Conservation (phyloP, 1,284 basidiomycete species). For the Flammula alnicola region DNA sequence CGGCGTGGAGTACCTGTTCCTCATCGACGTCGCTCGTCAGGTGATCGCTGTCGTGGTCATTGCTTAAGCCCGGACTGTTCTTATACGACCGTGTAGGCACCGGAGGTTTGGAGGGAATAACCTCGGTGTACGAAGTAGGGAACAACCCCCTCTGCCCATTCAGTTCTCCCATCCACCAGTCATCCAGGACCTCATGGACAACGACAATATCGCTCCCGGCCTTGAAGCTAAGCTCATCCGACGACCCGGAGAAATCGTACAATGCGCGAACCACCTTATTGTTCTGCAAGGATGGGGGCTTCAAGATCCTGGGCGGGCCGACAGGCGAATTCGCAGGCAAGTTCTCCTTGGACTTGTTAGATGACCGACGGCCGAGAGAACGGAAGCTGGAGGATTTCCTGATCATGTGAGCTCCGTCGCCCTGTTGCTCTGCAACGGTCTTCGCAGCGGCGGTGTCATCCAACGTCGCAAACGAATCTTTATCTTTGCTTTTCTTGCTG, state of each 20-base stretch:
- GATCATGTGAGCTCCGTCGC: slow-evolving; percentile 28
- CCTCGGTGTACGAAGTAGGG: slow-evolving; percentile 74
- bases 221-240: slow-evolving; percentile 78
- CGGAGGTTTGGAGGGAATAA: slow-evolving; percentile 32
- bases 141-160: slow-evolving; percentile 75
- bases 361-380: slow-evolving; percentile 39
- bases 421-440: slow-evolving; percentile 13
- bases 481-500: slow-evolving; percentile 69
- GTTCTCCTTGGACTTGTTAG: slow-evolving; percentile 43
- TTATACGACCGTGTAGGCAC: slow-evolving; percentile 28
- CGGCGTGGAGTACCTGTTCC: slow-evolving; percentile 42
- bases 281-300: slow-evolving; percentile 49
- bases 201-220: slow-evolving; percentile 77
- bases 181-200: slow-evolving; percentile 76
- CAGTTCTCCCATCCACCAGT: slow-evolving; percentile 86
- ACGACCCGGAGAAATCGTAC: slow-evolving; percentile 72
- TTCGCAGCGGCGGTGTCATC: slow-evolving; percentile 49
- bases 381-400: slow-evolving; percentile 34
- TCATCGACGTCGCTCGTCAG: slow-evolving; percentile 44
- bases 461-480: slow-evolving; percentile 63
- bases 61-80: slow-evolving; percentile 1
- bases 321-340: slow-evolving; percentile 14
- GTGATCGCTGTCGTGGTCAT: slow-evolving; percentile 29
- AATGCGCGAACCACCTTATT: slow-evolving; percentile 69
- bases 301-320: slow-evolving; percentile 47